Conservation (phyloP, 2,329 filamentous ascomycete species). For the Fusarium penzigii region DNA sequence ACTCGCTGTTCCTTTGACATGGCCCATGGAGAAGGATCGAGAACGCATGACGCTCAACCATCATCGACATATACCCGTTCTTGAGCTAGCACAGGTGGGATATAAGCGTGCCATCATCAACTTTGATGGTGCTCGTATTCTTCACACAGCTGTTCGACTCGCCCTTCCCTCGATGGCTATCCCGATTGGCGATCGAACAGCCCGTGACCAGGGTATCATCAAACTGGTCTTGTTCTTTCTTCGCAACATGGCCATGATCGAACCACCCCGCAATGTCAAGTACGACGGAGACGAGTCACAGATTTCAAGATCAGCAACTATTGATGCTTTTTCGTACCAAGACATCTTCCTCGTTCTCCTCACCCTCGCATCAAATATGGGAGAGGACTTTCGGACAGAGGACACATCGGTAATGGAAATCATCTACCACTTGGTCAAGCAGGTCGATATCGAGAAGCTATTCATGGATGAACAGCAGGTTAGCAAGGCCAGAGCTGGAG, state of each 20-base stretch:
- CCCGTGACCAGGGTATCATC: slow-evolving; percentile 87
- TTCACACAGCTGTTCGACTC: slow-evolving; percentile 78
- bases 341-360: slow-evolving; percentile 85
- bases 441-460: slow-evolving; percentile 78
- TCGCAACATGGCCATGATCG: slow-evolving; percentile 84
- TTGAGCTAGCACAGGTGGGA: slow-evolving; percentile 81
- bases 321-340: slow-evolving; percentile 87
- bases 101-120: slow-evolving; percentile 92
- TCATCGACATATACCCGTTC: slow-evolving; percentile 84
- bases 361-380: slow-evolving; percentile 88
- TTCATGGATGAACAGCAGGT: slow-evolving; percentile 81
- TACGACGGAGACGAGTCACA: slow-evolving; percentile 89
- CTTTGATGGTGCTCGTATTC: slow-evolving; percentile 73
- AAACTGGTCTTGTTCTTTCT: slow-evolving; percentile 87
- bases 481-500: slow-evolving; percentile 67
- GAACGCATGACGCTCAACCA: slow-evolving; percentile 90
- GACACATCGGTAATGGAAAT: slow-evolving; percentile 90
- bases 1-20: slow-evolving; percentile 87
- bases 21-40: slow-evolving; percentile 81
- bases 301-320: slow-evolving; percentile 82
- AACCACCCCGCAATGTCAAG: slow-evolving; percentile 69
- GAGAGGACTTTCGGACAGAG: slow-evolving; percentile 87
- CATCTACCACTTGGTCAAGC: slow-evolving; percentile 89
- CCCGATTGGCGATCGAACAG: slow-evolving; percentile 71
- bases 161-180: slow-evolving; percentile 85